phyloP scores from a whole-genome alignment of 306 rosid genomes.

The Trichosanthes cucumerina region DNA sequence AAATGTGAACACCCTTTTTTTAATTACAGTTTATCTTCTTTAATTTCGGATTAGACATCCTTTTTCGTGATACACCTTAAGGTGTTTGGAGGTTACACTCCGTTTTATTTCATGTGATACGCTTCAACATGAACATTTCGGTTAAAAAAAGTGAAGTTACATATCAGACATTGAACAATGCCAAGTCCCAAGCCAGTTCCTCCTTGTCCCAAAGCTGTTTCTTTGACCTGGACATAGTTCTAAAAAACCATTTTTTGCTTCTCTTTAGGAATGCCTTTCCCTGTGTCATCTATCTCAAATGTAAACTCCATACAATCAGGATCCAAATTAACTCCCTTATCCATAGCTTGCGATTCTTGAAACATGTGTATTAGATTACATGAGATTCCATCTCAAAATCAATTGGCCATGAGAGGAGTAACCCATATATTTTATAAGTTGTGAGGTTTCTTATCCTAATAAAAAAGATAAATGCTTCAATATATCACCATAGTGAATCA shows the following conservation, averaged over 20 bases:
- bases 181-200: slow-evolving; percentile 97
- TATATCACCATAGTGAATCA: slow-evolving; percentile 7
- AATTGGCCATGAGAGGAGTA: too few species aligned
- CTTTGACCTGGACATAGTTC: slow-evolving; percentile 67
- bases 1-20: too few species aligned
- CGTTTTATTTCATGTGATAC: too few species aligned
- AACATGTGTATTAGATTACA: not conserved
- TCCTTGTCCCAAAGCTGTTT: slow-evolving; percentile 40
- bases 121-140: too few species aligned
- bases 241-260: slow-evolving; percentile 46
- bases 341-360: slow-evolving; percentile 19
- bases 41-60: too few species aligned
- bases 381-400: too few species aligned
- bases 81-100: too few species aligned
- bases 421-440: too few species aligned
- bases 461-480: slow-evolving; percentile 19
- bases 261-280: slow-evolving; percentile 88
- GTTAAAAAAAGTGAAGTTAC: not conserved
- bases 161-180: slow-evolving; percentile 70
- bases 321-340: slow-evolving; percentile 18
- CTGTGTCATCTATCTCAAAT: slow-evolving; percentile 77
- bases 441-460: slow-evolving; percentile 27
- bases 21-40: too few species aligned
- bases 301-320: slow-evolving; percentile 39
- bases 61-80: too few species aligned